A percentile compares a stretch with the other conserved stretches of the same genome.
These are phyloP conservation scores for Nepenthes mirabilis DNA, from an alignment of 148 eudicot genomes.

Conservation along the genomic window DNA sequence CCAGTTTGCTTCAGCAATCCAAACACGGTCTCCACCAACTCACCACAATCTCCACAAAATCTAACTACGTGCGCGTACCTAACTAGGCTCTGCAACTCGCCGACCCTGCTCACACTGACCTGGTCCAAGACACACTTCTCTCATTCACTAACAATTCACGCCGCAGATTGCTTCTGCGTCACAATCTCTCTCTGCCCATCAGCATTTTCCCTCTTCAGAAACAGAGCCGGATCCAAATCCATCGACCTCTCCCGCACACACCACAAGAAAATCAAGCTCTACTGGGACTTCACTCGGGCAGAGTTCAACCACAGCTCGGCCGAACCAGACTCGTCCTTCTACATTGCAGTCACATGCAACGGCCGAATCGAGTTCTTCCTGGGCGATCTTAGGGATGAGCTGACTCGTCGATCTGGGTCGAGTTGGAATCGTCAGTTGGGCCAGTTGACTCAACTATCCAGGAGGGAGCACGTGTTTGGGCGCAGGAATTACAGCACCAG, in stretches of 20 bases:
- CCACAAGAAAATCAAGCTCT: conserved; percentile 25
- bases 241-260: conserved; percentile 13
- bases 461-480: conserved; percentile 52
- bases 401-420: conserved; percentile 19
- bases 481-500: conserved; percentile 24
- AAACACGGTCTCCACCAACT: conserved; percentile 1
- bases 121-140: conserved; percentile 46
- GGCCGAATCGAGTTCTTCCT: conserved; percentile 29
- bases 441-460: conserved; percentile 18
- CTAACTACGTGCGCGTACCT: conserved; percentile 46
- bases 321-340: conserved; percentile 39
- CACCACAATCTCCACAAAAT: conserved; percentile 17
- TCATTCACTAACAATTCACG: conserved; percentile 35
- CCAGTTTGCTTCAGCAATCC: conserved; percentile 51
- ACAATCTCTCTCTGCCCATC: conserved; percentile 36
- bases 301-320: conserved; percentile 31
- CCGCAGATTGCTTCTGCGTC: conserved; percentile 31
- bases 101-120: conserved; percentile 36
- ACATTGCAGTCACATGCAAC: conserved; percentile 26
- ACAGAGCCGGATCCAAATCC: conserved; percentile 36
- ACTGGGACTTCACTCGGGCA: conserved; percentile 47
- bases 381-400: conserved; percentile 30
- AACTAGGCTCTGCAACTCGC: conserved; percentile 28
- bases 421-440: neutral
- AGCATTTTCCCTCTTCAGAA: conserved; percentile 27